Conservation (phyloP, 2,329 filamentous ascomycete species). For the Stemphylium vesicarium region DNA sequence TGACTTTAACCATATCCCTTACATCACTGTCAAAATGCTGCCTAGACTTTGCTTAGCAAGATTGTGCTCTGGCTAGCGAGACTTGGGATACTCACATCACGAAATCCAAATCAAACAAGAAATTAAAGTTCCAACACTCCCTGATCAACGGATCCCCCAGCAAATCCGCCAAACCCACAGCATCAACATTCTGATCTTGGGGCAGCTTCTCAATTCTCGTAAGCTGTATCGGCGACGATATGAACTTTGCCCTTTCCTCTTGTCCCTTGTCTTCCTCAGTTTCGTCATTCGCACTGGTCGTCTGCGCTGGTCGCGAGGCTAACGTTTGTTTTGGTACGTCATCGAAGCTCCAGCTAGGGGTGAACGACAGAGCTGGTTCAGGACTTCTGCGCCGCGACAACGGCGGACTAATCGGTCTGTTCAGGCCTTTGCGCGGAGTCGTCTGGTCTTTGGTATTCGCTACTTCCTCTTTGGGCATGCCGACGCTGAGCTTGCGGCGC, state of each 20-base stretch:
- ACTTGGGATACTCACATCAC: conserved; percentile 55
- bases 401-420: conserved; percentile 42
- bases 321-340: conserved; percentile 21
- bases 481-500: conserved; percentile 32
- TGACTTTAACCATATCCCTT: conserved; percentile 59
- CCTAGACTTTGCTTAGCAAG: conserved; percentile 28
- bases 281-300: neutral
- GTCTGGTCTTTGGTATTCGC: neutral
- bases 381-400: conserved; percentile 17
- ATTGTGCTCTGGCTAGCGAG: too few species aligned
- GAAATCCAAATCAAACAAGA: conserved; percentile 67
- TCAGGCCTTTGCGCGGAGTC: conserved; percentile 16
- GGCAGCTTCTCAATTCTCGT: conserved; percentile 72
- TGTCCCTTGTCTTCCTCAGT: neutral
- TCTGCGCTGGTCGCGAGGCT: neutral
- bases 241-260: neutral
- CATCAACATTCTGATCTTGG: conserved; percentile 66
- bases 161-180: conserved; percentile 70
- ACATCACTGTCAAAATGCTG: conserved; percentile 64
- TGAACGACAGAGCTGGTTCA: neutral
- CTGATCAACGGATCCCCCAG: conserved; percentile 76
- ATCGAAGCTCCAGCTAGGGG: conserved; percentile 24
- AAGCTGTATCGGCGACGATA: conserved; percentile 73
- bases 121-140: conserved; percentile 76
- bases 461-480: conserved; percentile 6